Conservation (phyloP, 2,329 filamentous ascomycete species). For the Leptographium galeiforme region DNA sequence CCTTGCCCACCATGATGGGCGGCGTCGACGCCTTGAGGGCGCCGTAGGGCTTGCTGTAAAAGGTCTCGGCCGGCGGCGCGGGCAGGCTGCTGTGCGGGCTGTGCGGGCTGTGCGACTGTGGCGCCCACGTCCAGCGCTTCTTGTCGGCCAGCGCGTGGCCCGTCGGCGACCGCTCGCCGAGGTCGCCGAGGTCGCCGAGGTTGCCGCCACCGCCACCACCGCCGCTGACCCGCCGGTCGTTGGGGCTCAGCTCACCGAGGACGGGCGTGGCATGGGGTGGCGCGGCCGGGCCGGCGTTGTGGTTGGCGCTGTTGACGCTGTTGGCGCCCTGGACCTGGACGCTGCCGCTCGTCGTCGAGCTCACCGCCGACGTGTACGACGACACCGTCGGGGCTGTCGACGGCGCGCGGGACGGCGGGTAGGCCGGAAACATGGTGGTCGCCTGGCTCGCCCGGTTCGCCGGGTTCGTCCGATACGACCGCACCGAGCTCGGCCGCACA, state of each 20-base stretch:
- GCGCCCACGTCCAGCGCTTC: conserved; percentile 11
- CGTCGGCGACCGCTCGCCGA: conserved; percentile 17
- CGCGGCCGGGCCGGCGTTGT: too few species aligned
- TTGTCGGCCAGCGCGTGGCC: background rate
- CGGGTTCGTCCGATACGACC: conserved; percentile 13
- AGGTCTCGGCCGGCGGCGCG: conserved; percentile 12
- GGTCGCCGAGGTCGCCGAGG: conserved; percentile 25
- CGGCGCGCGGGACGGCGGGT: conserved; percentile 13
- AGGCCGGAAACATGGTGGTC: conserved; percentile 6
- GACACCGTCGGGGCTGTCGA: conserved; percentile 3
- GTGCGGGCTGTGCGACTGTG: conserved; percentile 28
- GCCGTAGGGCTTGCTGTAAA: conserved; percentile 45
- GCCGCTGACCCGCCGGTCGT: conserved; percentile 27
- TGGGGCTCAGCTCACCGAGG: conserved; percentile 31
- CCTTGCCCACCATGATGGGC: conserved; percentile 35
- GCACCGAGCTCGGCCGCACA: conserved; percentile 38
- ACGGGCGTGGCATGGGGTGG: conserved; percentile 2
- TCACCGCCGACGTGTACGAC: conserved; percentile 10
- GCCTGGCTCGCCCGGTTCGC: background rate
- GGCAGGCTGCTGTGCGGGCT: conserved; percentile 26
- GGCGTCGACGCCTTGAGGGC: conserved; percentile 39
- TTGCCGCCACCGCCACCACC: conserved; percentile 26
- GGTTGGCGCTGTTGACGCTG: too few species aligned
- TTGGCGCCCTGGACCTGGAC: too few species aligned
- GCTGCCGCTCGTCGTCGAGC: conserved; percentile 10